These are phyloP conservation scores for Extremus antarcticus DNA, from an alignment of 495 filamentous ascomycete genomes.

Conservation along the genomic window DNA sequence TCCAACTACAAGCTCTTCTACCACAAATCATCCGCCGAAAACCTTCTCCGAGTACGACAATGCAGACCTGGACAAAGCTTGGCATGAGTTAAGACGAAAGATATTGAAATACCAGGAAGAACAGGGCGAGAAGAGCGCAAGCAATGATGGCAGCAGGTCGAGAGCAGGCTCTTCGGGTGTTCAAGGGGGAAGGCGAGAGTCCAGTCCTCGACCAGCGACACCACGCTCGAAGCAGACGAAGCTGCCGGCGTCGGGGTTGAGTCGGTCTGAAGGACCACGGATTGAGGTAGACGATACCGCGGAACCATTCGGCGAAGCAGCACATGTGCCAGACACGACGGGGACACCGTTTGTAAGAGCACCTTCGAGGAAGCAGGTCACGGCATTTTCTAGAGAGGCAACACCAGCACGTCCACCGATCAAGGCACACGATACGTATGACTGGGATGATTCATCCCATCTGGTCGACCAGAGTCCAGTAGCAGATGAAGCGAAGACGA, in stretches of 20 bases:
- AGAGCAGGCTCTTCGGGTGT: slow-evolving; percentile 6
- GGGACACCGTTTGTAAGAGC: slow-evolving; percentile 35
- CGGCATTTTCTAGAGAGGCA: slow-evolving; percentile 4
- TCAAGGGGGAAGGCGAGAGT: neutral
- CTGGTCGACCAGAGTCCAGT: slow-evolving; percentile 9
- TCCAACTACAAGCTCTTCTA: slow-evolving; percentile 17
- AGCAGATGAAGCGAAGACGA: neutral
- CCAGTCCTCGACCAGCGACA: neutral
- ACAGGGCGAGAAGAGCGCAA: slow-evolving; percentile 15
- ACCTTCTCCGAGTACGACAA: slow-evolving; percentile 35
- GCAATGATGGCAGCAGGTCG: slow-evolving; percentile 4
- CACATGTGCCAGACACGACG: slow-evolving; percentile 23
- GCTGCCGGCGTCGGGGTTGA: slow-evolving; percentile 10
- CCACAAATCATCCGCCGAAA: slow-evolving; percentile 25
- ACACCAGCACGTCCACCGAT: slow-evolving; percentile 8
- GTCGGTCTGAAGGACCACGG: neutral
- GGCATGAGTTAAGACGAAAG: slow-evolving; percentile 29
- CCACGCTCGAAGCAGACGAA: neutral
- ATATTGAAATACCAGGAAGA: slow-evolving; percentile 30
- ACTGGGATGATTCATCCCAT: slow-evolving; percentile 28
- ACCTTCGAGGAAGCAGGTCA: slow-evolving; percentile 25
- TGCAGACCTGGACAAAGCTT: slow-evolving; percentile 30
- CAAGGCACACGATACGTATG: slow-evolving; percentile 28
- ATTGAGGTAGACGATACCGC: neutral
- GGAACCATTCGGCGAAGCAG: neutral